Conservation (phyloP, 75 land plant species). For the Sequoia sempervirens region DNA sequence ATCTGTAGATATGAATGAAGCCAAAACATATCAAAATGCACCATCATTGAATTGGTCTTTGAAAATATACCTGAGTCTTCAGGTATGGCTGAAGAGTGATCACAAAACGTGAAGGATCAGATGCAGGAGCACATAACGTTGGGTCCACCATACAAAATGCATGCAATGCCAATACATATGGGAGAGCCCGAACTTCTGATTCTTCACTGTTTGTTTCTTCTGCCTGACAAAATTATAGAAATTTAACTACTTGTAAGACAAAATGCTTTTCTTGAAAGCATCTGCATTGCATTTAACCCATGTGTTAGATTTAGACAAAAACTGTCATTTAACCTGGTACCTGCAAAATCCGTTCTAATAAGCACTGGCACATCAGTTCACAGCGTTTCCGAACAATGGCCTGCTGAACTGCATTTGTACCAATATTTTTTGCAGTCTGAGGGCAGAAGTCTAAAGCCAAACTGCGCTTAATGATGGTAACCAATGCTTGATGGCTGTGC, state of each 20-base stretch:
- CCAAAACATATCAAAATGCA: not conserved
- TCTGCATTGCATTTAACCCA: not conserved
- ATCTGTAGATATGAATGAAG: not conserved
- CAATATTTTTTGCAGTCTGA: slow-evolving; percentile 73
- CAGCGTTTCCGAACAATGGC: slow-evolving; percentile 85
- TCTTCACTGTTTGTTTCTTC: slow-evolving; percentile 67
- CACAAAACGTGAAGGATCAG: slow-evolving; percentile 95
- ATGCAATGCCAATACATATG: slow-evolving; percentile 89
- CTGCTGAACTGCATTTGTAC: slow-evolving; percentile 58
- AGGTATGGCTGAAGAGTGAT: slow-evolving; percentile 94
- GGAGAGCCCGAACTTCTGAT: slow-evolving; percentile 66
- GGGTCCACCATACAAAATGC: slow-evolving; percentile 96
- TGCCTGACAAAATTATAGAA: slow-evolving; percentile 43
- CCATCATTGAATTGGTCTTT: not conserved
- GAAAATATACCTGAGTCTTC: slow-evolving; percentile 69
- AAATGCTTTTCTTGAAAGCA: not conserved
- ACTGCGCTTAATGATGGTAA: slow-evolving; percentile 84
- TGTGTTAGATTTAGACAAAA: not conserved
- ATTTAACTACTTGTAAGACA: not conserved
- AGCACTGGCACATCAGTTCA: slow-evolving; percentile 94
- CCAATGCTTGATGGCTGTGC: slow-evolving; percentile 72
- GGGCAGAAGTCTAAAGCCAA: slow-evolving; percentile 87
- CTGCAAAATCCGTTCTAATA: slow-evolving; percentile 90
- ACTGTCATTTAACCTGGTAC: slow-evolving; percentile 20
- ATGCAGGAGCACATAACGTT: slow-evolving; percentile 81